Evolutionary conservation across 2,329 filamentous ascomycete species (phyloP), one percentile per base, ranked within the genome.

Genomic region (Botrytis hyacinthi): DNA sequence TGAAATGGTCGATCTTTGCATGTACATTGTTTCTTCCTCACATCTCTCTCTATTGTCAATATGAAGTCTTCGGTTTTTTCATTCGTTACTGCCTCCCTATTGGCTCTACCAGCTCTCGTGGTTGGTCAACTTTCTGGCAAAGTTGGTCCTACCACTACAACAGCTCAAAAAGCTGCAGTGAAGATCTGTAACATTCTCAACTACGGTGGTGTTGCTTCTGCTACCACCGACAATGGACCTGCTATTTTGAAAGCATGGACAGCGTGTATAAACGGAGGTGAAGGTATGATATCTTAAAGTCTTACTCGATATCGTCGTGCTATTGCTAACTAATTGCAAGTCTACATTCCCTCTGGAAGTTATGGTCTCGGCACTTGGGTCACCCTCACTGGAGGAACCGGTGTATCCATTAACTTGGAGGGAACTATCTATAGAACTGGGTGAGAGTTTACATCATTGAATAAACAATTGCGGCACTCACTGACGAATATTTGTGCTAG

Each of bases 331-430:
- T 32, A 35, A 32, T 48, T 8, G 16, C 29, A 66, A 75, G 76
- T 78, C 40, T 76, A 78, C 66, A 77, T 78, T 60, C 76, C 76
- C n/a, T 40, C 75, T 9, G 76, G 87, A 10, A 82, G 85, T 74
- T 88, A 85, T 79, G 86, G 84, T 3, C 80, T 88, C 73, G 78
- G 79, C 8, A 86, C 83, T 0, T 88, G 85, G 85, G 86, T 86
- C 4, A 84, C 79, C 0, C 80, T 88, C 65, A 83, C 79, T 40
- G 83, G 83, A 22, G 86, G 86, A 22, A 83, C 81, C 32, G 84
- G 81, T 22, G 85, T 84, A 81, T 86, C 85, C 0, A 80, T 88
- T 44, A 85, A 87, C 74, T 81, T 88, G 57, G 87, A 88, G 77
- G 87, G 87, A 29, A 83, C 82, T 37, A 85, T 88, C 73, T 85